These are phyloP conservation scores for Alternaria angustiovoidea DNA, from an alignment of 2,329 filamentous ascomycete genomes.

Conservation along the genomic window DNA sequence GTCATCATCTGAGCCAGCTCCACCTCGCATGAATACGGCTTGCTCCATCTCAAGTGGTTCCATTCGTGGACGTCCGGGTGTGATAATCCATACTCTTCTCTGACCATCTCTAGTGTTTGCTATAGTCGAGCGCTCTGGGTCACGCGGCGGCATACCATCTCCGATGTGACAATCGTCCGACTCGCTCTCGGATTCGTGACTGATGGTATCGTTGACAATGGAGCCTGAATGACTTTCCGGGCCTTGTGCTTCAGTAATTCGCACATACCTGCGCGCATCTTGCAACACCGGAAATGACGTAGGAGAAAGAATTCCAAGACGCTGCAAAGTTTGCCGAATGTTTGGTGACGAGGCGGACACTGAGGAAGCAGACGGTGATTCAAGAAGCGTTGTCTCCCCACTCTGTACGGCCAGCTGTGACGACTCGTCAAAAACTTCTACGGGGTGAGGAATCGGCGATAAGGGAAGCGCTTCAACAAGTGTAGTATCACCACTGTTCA, in stretches of 20 bases:
- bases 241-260: not conserved
- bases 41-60: not conserved
- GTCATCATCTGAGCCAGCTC: not conserved
- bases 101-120: conserved; percentile 1
- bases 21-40: conserved; percentile 3
- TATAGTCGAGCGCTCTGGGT: not conserved
- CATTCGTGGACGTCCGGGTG: conserved; percentile 2
- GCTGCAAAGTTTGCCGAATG: not conserved
- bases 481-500: not conserved
- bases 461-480: not conserved
- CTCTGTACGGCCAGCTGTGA: not conserved
- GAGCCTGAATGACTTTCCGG: not conserved
- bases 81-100: conserved; percentile 6
- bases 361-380: not conserved
- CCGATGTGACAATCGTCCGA: conserved; percentile 6
- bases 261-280: not conserved
- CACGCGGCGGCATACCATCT: conserved; percentile 1
- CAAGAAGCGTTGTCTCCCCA: not conserved
- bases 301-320: not conserved
- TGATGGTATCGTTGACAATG: not conserved
- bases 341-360: not conserved
- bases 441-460: not conserved
- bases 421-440: not conserved
- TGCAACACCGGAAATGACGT: not conserved
- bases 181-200: not conserved